These are phyloP conservation scores for Coniferiporia weirii DNA, from an alignment of 1,284 basidiomycete species.

Conservation along the genomic window DNA sequence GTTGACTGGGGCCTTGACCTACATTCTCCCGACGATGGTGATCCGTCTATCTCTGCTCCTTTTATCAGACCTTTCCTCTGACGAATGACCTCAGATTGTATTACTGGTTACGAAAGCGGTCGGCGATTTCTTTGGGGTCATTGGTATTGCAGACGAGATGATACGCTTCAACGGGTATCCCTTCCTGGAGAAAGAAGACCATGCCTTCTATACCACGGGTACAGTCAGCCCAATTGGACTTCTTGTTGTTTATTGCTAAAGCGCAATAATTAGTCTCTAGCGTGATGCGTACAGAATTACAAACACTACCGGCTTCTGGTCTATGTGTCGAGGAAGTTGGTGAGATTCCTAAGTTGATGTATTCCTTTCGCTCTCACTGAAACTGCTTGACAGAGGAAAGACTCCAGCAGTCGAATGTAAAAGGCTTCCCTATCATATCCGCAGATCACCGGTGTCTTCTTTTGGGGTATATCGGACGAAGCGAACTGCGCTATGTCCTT, in stretches of 20 bases:
- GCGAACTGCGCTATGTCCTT: conserved; percentile 82
- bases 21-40: conserved; percentile 98
- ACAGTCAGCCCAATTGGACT: conserved; percentile 24
- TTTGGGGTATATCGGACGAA: conserved; percentile 85
- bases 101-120: conserved; percentile 95
- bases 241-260: not conserved
- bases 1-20: conserved; percentile 96
- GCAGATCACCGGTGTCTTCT: conserved; percentile 55
- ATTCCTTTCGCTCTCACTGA: not conserved
- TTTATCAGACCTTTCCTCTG: not conserved
- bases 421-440: conserved; percentile 88
- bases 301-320: conserved; percentile 70
- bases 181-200: conserved; percentile 91
- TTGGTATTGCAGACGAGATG: conserved; percentile 95
- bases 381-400: conserved; percentile 48
- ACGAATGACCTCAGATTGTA: conserved; percentile 66
- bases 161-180: conserved; percentile 98
- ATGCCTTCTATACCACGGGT: conserved; percentile 88
- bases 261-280: conserved; percentile 59
- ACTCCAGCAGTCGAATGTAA: conserved; percentile 67
- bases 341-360: conserved; percentile 33
- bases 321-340: conserved; percentile 76
- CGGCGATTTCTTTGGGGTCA: conserved; percentile 90
- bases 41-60: conserved; percentile 22
- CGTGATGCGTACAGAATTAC: conserved; percentile 82